Evolutionary conservation across 306 rosid species (phyloP).

Genomic region (Castanea crenata): DNA sequence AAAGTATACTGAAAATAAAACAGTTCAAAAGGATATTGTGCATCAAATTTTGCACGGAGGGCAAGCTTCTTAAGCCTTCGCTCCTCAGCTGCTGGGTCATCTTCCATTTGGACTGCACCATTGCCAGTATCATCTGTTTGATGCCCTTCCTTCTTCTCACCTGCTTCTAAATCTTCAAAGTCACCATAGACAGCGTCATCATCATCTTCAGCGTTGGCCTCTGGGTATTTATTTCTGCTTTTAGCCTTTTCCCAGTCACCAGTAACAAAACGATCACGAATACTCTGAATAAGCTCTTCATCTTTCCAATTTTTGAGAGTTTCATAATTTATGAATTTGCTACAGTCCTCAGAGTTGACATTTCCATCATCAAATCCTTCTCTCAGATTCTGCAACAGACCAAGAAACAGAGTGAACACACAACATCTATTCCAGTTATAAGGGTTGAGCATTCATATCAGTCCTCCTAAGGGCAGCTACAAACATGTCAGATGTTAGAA

Average conservation of each 20-base stretch:
- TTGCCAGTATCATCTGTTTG: conserved; percentile 28
- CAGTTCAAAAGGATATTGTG: conserved; percentile 74
- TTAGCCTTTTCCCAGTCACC: conserved; percentile 92
- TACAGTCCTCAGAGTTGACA: conserved; percentile 66
- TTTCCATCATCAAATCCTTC: conserved; percentile 46
- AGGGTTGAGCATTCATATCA: background rate
- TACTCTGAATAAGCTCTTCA: conserved; percentile 42
- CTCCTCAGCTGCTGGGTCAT: conserved; percentile 52
- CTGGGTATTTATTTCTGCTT: conserved; percentile 47
- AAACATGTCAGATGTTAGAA: background rate
- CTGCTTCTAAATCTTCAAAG: conserved; percentile 94
- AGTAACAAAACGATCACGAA: conserved; percentile 79
- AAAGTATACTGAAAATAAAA: background rate
- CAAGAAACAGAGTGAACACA: background rate
- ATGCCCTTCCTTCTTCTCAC: conserved; percentile 42
- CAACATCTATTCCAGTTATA: background rate
- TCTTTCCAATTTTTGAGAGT: conserved; percentile 47
- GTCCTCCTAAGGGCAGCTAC: background rate
- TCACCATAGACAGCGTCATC: conserved; percentile 61
- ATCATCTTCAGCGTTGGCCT: conserved; percentile 41
- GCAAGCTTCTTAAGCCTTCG: conserved; percentile 83
- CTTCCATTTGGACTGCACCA: conserved; percentile 33
- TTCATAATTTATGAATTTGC: conserved; percentile 51
- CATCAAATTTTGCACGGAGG: conserved; percentile 78
- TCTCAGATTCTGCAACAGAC: conserved; percentile 35